phyloP scores from a whole-genome alignment of 1,284 basidiomycete genomes.

The Leucoagaricus sp. region DNA sequence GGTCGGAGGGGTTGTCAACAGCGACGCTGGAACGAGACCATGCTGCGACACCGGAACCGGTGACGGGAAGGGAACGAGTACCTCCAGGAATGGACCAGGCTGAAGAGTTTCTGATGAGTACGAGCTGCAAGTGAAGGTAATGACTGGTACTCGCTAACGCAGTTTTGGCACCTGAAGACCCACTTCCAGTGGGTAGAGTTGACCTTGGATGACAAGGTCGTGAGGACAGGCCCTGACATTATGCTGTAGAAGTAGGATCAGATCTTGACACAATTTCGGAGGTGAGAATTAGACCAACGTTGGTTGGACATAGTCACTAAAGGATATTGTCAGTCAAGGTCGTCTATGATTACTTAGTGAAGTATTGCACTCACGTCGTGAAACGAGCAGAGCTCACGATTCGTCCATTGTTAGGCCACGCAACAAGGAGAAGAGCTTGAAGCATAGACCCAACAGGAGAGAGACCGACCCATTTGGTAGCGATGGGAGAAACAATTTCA shows the following conservation, averaged over 20 bases:
- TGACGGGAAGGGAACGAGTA: constrained; percentile 40
- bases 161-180: constrained; percentile 58
- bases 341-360: neutral
- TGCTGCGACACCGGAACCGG: constrained; percentile 44
- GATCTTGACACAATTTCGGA: too few species aligned
- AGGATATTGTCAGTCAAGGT: neutral
- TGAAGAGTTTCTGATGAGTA: constrained; percentile 19
- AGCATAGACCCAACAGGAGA: constrained; percentile 57
- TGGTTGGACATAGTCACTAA: constrained; percentile 11
- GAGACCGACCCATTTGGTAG: constrained; percentile 53
- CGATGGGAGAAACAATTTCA: constrained; percentile 58
- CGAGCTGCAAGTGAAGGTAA: neutral
- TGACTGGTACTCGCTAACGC: constrained; percentile 38
- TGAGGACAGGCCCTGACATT: too few species aligned
- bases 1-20: constrained; percentile 36
- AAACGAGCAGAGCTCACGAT: constrained; percentile 55
- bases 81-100: constrained; percentile 37
- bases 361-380: constrained; percentile 44
- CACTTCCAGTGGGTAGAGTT: constrained; percentile 59
- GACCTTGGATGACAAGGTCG: constrained; percentile 39
- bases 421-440: constrained; percentile 53
- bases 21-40: constrained; percentile 49
- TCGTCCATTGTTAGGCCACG: constrained; percentile 55
- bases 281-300: too few species aligned
- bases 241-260: too few species aligned